Evolutionary conservation across 208 protist genomes (phyloP), one percentile per base, ranked within the genome.

Genomic region (Entamoeba nuttalli): DNA sequence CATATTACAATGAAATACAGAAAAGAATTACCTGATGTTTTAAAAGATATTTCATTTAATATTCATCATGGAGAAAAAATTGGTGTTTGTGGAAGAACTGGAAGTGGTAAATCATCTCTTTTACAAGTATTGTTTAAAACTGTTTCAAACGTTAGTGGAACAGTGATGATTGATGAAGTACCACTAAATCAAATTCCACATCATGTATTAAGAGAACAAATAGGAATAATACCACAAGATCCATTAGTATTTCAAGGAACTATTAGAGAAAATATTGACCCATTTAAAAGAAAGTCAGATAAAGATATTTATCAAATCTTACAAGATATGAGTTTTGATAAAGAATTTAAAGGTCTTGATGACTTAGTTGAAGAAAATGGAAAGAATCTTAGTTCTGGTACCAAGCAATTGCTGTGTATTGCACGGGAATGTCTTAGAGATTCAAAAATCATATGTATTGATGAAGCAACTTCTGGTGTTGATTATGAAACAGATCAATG

Each of bases 11-110:
- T 50, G 41, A 17, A n/a, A 93, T 93, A 93, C 51, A 95, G 96
- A 51, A 11, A 94, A 17, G 96, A 95, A 15, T 62, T 97, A 5
- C 41, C 35, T 5, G 4, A 71, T n/a, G 96, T 96, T 30, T 52
- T 97, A 15, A 95, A 95, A n/a, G 53, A 96, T 50, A 51, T 97
- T 41, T 93, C 14, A n/a, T 96, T 97, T n/a, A n/a, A 0, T n/a
- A 94, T 97, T 25, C 3, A 84, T 0, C 19, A 4, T 25, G 95
- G 94, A 21, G 95, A 97, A 51, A 97, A 97, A 93, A 53, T 97
- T 93, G 97, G 96, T 19, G 55, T 97, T 25, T 96, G 97, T 9
- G 97, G 97, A 5, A 95, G 97, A 21, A 97, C 97, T 41, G 97
- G 97, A 9, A 94, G 96, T 35, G 97, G 97, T 3, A 97, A 97